phyloP scores from a whole-genome alignment of 2,329 filamentous ascomycete genomes.

The Verticillium nubilum region DNA sequence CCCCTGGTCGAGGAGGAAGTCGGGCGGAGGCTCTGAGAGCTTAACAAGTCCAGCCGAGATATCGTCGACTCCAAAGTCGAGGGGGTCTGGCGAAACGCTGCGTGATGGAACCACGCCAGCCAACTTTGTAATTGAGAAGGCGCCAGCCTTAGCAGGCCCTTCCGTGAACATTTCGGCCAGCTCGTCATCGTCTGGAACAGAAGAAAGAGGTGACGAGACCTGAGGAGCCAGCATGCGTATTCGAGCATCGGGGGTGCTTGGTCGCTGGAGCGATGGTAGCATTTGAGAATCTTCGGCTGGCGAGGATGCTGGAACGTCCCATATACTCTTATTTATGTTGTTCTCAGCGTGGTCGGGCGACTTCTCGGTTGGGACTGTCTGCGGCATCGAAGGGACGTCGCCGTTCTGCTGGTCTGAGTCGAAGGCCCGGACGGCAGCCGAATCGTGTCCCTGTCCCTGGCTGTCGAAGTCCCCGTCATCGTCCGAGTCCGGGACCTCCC shows the following conservation, averaged over 20 bases:
- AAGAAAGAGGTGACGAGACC: constrained; percentile 29
- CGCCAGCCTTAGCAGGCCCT: neutral
- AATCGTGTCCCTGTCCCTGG: constrained; percentile 12
- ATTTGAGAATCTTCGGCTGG: neutral
- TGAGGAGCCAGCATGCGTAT: constrained; percentile 6
- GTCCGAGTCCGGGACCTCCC: constrained; percentile 46
- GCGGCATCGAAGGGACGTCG: neutral
- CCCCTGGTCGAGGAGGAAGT: constrained; percentile 13
- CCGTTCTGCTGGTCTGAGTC: neutral
- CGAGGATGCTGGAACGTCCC: constrained; percentile 29
- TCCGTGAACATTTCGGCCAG: constrained; percentile 12
- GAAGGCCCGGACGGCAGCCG: neutral
- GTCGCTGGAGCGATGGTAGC: neutral
- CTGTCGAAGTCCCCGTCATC: constrained; percentile 39
- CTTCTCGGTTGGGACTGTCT: constrained; percentile 9
- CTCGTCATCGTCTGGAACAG: constrained; percentile 21
- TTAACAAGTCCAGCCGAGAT: constrained; percentile 32
- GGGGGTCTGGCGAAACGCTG: constrained; percentile 5
- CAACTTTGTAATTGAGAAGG: neutral
- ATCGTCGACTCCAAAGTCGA: constrained; percentile 21
- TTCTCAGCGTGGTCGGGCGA: neutral
- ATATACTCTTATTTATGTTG: constrained; percentile 18
- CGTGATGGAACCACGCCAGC: neutral
- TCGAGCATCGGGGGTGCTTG: neutral
- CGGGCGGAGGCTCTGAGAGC: constrained; percentile 24